These are phyloP conservation scores for Carex sylvatica DNA, from an alignment of 202 grass and related monocot species.

Conservation along the genomic window DNA sequence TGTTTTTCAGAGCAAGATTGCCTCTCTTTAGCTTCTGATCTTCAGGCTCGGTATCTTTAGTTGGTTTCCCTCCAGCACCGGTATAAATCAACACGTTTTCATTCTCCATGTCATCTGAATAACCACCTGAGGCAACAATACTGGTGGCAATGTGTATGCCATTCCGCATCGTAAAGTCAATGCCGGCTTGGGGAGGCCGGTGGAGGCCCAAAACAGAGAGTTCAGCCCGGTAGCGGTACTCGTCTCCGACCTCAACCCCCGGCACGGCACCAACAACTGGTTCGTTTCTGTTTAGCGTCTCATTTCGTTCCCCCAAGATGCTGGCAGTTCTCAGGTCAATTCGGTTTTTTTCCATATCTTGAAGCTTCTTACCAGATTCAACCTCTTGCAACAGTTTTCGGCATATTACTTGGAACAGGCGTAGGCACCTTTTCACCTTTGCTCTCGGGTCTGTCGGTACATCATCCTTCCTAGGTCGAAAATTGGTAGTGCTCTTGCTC, in stretches of 20 bases:
- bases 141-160: constrained; percentile 45
- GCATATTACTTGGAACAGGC: constrained; percentile 51
- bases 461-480: neutral
- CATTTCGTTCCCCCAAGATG: constrained; percentile 37
- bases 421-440: constrained; percentile 48
- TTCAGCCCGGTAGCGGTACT: constrained; percentile 65
- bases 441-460: constrained; percentile 34
- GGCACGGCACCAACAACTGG: constrained; percentile 47
- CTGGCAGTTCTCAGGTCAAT: constrained; percentile 44
- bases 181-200: constrained; percentile 50
- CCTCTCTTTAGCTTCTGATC: constrained; percentile 70
- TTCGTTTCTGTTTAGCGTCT: constrained; percentile 30
- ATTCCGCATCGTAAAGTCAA: constrained; percentile 29
- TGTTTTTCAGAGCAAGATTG: constrained; percentile 76
- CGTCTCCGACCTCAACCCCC: constrained; percentile 74
- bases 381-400: constrained; percentile 42
- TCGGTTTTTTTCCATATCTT: constrained; percentile 32
- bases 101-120: constrained; percentile 51
- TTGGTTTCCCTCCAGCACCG: constrained; percentile 59
- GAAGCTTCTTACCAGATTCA: constrained; percentile 32
- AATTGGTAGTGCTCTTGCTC: neutral
- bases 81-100: constrained; percentile 74
- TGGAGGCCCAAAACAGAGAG: constrained; percentile 69
- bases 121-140: constrained; percentile 66
- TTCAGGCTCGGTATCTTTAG: constrained; percentile 32